Conservation (phyloP, 108 stramenopile species). For the Stephanodiscus minutulus region DNA sequence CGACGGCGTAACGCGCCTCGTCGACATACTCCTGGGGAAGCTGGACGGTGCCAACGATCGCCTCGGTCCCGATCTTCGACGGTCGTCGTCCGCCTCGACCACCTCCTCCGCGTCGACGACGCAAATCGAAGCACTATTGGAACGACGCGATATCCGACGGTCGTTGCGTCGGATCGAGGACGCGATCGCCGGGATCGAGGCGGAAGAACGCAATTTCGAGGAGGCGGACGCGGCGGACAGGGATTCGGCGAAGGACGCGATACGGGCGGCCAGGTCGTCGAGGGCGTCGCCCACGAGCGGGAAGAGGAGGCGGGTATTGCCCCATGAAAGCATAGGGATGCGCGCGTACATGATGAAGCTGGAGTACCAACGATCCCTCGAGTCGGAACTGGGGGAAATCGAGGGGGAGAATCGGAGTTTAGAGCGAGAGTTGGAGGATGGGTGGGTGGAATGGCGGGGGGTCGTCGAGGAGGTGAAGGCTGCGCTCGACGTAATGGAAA, state of each 20-base stretch:
- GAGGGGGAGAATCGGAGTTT: constrained; percentile 28
- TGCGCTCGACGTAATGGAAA: constrained; percentile 9
- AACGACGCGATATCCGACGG: constrained; percentile 11
- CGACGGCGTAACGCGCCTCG: constrained; percentile 25
- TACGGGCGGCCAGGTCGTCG: constrained; percentile 12
- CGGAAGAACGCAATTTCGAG: constrained; percentile 7
- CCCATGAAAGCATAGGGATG: constrained; percentile 31
- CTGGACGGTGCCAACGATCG: constrained; percentile 41
- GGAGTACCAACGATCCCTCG: constrained; percentile 23
- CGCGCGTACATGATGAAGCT: constrained; percentile 34
- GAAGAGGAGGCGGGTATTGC: constrained; percentile 21
- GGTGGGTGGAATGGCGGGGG: constrained; percentile 35
- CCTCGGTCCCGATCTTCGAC: constrained; percentile 1
- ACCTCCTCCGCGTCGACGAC: constrained; percentile 1
- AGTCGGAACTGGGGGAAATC: constrained; percentile 18
- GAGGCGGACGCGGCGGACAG: constrained; percentile 25
- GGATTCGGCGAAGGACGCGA: constrained; percentile 30
- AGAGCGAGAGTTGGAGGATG: constrained; percentile 32
- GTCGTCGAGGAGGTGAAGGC: constrained; percentile 29
- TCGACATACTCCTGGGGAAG: constrained; percentile 28
- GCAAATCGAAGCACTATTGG: constrained; percentile 18
- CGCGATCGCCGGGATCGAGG: constrained; percentile 25
- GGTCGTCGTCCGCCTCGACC: background rate
- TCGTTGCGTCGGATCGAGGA: constrained; percentile 26
- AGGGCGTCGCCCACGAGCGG: constrained; percentile 6